phyloP scores from a whole-genome alignment of 1,139 yeast species.

The Candida tropicalis region DNA sequence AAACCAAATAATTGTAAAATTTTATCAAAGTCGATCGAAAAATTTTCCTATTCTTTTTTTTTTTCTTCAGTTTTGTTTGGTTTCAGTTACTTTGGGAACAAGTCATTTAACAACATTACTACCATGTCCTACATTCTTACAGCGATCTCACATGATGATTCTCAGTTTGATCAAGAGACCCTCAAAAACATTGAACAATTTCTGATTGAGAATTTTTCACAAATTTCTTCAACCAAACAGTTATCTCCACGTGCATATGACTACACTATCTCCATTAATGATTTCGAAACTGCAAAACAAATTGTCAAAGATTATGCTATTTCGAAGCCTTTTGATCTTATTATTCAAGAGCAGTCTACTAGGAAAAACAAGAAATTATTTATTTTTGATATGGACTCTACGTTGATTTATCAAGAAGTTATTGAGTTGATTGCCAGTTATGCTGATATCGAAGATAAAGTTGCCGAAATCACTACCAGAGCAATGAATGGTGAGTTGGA shows the following conservation, averaged over 20 bases:
- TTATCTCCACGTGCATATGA: slow-evolving; percentile 26
- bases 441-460: slow-evolving; percentile 36
- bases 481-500: slow-evolving; percentile 99
- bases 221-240: slow-evolving; percentile 7
- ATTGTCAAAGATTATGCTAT: slow-evolving; percentile 17
- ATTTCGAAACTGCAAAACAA: slow-evolving; percentile 8
- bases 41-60: background rate
- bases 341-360: slow-evolving; percentile 30
- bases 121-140: slow-evolving; percentile 20
- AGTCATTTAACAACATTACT: background rate
- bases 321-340: slow-evolving; percentile 28
- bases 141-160: slow-evolving; percentile 20
- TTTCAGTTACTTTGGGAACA: background rate
- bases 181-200: slow-evolving; percentile 5
- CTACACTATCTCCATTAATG: slow-evolving; percentile 14
- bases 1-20: background rate
- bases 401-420: slow-evolving; percentile 93
- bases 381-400: slow-evolving; percentile 98
- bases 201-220: slow-evolving; percentile 5
- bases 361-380: slow-evolving; percentile 64
- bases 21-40: background rate
- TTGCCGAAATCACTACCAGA: slow-evolving; percentile 72
- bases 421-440: slow-evolving; percentile 87
- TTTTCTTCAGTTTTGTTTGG: background rate
- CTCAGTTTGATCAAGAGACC: slow-evolving; percentile 6